Percentiles rank a stretch among this genome's conserved stretches.
Conservation (phyloP, 345 rosid species). For the Rhodomyrtus tomentosa region DNA sequence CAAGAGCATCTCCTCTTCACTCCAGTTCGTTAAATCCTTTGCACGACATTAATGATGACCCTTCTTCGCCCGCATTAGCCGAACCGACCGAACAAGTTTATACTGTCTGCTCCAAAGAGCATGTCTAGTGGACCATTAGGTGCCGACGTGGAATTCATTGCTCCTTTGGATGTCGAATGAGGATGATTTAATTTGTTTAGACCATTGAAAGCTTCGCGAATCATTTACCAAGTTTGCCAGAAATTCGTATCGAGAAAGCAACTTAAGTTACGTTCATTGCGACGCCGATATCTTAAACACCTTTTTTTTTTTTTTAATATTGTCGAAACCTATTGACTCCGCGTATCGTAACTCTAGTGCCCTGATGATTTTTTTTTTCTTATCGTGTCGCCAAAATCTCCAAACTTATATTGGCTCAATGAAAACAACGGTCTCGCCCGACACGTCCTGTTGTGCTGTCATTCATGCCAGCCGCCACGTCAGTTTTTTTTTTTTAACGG, state of each 20-base stretch:
- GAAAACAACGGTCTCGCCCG: not conserved
- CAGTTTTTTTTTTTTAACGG: not conserved
- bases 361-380: not conserved
- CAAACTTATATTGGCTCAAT: no score
- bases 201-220: not conserved
- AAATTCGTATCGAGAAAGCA: not conserved
- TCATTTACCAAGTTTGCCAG: not conserved
- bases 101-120: not conserved
- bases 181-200: not conserved
- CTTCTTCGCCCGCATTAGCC: not conserved
- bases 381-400: not conserved
- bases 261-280: not conserved
- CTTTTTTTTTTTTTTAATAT: not conserved
- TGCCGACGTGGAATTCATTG: not conserved
- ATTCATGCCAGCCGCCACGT: accelerated
- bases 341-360: accelerated
- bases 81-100: not conserved
- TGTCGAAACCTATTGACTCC: not conserved
- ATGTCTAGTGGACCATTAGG: not conserved
- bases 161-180: not conserved
- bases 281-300: accelerated
- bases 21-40: not conserved
- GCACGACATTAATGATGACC: not conserved
- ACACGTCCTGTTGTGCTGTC: not conserved
- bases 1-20: not conserved